phyloP scores from a whole-genome alignment of 2,329 filamentous ascomycete genomes.

The Beauveria rudraprayagi region DNA sequence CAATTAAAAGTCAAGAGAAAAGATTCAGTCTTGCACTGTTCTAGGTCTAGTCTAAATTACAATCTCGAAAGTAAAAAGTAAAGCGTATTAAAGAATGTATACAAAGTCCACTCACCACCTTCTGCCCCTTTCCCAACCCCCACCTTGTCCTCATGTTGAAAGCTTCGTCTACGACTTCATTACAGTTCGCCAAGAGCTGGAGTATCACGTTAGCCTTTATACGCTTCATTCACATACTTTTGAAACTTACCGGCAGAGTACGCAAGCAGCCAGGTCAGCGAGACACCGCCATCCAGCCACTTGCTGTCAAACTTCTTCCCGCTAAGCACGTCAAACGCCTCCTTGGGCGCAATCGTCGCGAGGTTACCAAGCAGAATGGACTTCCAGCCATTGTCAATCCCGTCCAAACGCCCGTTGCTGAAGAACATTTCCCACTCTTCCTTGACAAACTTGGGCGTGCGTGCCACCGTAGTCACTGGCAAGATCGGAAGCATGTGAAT shows the following conservation, averaged over 20 bases:
- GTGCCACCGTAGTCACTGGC: constrained; percentile 58
- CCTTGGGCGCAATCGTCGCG: constrained; percentile 63
- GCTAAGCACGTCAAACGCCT: constrained; percentile 69
- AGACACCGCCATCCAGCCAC: constrained; percentile 76
- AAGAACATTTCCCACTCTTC: constrained; percentile 84
- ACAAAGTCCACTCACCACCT: background rate
- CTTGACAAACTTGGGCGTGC: constrained; percentile 60
- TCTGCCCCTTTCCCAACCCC: no score
- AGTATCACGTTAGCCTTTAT: background rate
- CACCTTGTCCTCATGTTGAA: background rate
- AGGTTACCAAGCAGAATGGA: constrained; percentile 78
- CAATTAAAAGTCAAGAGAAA: background rate
- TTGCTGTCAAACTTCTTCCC: constrained; percentile 53
- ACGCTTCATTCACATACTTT: background rate
- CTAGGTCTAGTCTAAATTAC: constrained; percentile 1
- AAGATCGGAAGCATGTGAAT: constrained; percentile 79
- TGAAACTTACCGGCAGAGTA: constrained; percentile 61
- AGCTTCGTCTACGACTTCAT: background rate
- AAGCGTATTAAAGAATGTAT: background rate
- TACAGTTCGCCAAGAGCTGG: constrained; percentile 7
- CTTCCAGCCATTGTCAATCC: constrained; percentile 70
- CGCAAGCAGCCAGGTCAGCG: constrained; percentile 76
- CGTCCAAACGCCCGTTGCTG: constrained; percentile 53
- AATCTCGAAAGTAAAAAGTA: background rate
- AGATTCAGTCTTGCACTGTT: background rate